Percentiles rank a stretch among this genome's conserved stretches.
Conservation (phyloP, 192 early-diverging fungal species). For the Coemansia interrupta region DNA sequence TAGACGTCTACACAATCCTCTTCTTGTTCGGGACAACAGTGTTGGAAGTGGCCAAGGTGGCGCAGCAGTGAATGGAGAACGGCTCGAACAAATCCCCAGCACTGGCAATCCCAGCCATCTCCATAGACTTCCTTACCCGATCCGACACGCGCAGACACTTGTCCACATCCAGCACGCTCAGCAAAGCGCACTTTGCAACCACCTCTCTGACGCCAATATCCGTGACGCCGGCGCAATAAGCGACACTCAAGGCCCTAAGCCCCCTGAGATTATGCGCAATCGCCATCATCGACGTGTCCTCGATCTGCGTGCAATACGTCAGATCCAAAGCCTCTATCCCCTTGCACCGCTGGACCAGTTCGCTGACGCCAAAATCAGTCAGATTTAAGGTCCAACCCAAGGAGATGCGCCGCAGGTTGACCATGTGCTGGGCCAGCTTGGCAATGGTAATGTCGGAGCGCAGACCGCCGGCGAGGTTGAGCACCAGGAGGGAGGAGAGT, state of each 20-base stretch:
- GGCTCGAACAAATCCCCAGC: slow-evolving; percentile 30
- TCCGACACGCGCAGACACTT: slow-evolving; percentile 48
- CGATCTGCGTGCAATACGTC: slow-evolving; percentile 56
- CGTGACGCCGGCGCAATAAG: slow-evolving; percentile 54
- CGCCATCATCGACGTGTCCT: slow-evolving; percentile 53
- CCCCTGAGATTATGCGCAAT: slow-evolving; percentile 37
- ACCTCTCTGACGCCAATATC: slow-evolving; percentile 53
- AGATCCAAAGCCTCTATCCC: slow-evolving; percentile 54
- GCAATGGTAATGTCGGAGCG: slow-evolving; percentile 58
- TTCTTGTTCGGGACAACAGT: background rate
- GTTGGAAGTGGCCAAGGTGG: background rate
- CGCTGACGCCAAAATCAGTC: slow-evolving; percentile 55
- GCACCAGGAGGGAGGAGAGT: slow-evolving; percentile 37
- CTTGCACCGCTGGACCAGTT: slow-evolving; percentile 55
- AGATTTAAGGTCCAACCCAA: slow-evolving; percentile 59
- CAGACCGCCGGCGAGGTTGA: slow-evolving; percentile 57
- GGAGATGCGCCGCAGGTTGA: slow-evolving; percentile 46
- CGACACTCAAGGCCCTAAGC: slow-evolving; percentile 49
- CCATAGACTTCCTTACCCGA: slow-evolving; percentile 12
- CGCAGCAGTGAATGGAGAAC: slow-evolving; percentile 26
- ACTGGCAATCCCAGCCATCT: slow-evolving; percentile 10
- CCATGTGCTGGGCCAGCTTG: slow-evolving; percentile 54
- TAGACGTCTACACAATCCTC: slow-evolving; percentile 2
- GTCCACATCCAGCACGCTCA: slow-evolving; percentile 51
- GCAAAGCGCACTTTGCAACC: slow-evolving; percentile 12